Conservation (phyloP, 1,284 basidiomycete species). For the Moesziomyces parantarcticus region DNA sequence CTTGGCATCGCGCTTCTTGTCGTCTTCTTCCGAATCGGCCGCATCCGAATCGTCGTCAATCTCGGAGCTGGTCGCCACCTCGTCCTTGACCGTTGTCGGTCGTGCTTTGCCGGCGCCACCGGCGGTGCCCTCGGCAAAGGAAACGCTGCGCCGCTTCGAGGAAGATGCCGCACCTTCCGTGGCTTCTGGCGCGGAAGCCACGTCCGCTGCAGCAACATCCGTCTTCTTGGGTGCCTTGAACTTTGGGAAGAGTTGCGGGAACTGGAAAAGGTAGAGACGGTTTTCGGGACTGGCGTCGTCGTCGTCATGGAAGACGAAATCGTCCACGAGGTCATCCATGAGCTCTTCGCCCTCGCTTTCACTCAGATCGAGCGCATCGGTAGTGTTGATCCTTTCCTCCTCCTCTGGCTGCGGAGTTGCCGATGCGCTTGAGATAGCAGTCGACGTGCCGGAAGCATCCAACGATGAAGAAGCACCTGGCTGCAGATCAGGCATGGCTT, state of each 20-base stretch:
- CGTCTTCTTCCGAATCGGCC: conserved; percentile 16
- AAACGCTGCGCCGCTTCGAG: conserved; percentile 44
- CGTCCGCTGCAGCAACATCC: neutral
- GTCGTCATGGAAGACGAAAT: conserved; percentile 73
- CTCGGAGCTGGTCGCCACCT: conserved; percentile 13
- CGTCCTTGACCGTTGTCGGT: conserved; percentile 12
- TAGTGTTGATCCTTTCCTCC: conserved; percentile 72
- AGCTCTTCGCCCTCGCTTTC: conserved; percentile 88
- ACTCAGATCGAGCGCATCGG: conserved; percentile 81
- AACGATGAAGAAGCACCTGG: conserved; percentile 1
- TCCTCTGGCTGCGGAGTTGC: conserved; percentile 28
- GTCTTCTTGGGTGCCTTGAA: conserved; percentile 70
- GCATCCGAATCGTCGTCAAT: conserved; percentile 16
- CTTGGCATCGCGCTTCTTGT: conserved; percentile 28
- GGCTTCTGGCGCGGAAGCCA: conserved; percentile 5
- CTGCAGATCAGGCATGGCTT: conserved; percentile 20
- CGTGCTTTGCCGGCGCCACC: conserved; percentile 42
- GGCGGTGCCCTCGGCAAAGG: conserved; percentile 56
- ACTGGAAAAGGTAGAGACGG: conserved; percentile 89
- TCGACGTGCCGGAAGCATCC: neutral
- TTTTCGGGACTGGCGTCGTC: conserved; percentile 68
- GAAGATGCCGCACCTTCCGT: neutral
- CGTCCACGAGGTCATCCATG: conserved; percentile 82
- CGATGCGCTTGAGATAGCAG: conserved; percentile 20
- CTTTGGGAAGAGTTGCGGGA: conserved; percentile 85